Base-by-base conservation (phyloP, 106 monocot species). In the Triglochin maritima region DNA sequence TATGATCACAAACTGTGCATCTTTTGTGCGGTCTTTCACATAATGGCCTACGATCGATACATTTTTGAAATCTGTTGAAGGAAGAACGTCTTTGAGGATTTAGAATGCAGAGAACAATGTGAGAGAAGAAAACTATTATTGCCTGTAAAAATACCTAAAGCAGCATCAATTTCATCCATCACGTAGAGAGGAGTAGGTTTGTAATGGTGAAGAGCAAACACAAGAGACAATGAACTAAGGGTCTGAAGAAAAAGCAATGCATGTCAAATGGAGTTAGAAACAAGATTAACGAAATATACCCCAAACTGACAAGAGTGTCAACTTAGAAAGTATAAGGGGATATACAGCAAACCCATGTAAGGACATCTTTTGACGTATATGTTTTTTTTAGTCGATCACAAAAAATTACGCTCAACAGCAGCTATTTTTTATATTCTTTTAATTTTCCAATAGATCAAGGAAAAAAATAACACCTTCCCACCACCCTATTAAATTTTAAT, bases 141-240 rank as follows among this genome's bases (percentile, higher is more conserved):
- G 44, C 47, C 57, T 10, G 55, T 45, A 46, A 56, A n/a, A 70
- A 29, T 81, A 96, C 95, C 95, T 59, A 96, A 79, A 10, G 96
- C 96, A 74, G 96, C 96, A 84, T 96, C 96, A 41, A 96, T 96
- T 66, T 96, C 96, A 69, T 96, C 96, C 96, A 96, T 96, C 17
- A 96, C 96, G 79, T 91, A 96, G 3, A 96, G 71, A 0, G 96
- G 96, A 41, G 96, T 96, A 3, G 96, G 96, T 74, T 91, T 96
- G 85, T 88, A 96, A 71, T 96, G 96, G 72, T 96, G 96, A 42
- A 96, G 91, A 42, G 96, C 96, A 82, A 96, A 96, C 44, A 96
- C 86, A 61, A 96, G 84, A 50, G 94, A 87, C 16, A 94, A 65
- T 42, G 94, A 94, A 73, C 94, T 94, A 8, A 89, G 84, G 0